Evolutionary conservation across 768 basidiomycete species (phyloP), one percentile per base, ranked within the genome.

Genomic region (Boletus eberwhitei): DNA sequence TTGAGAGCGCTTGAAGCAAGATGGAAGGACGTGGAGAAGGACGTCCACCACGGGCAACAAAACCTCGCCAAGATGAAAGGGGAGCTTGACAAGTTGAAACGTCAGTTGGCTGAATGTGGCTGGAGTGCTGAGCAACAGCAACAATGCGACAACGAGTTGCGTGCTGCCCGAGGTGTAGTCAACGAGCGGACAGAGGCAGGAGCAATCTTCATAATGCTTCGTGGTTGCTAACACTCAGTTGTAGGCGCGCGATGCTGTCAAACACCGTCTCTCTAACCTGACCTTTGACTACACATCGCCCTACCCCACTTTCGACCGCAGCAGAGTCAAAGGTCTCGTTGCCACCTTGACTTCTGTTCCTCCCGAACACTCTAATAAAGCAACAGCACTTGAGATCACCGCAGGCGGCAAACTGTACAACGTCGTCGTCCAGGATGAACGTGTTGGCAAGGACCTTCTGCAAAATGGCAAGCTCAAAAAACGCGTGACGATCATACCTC

Each of bases 341-440:
- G 96, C 90, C 0, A 84, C 84, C n/a, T 78, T 98, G n/a, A 84
- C 98, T 61, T 77, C 82, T 0, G 80, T 99, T 1, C 78, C 84
- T 35, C 73, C 79, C 16, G 75, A 80, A 40, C 83, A 96, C 68
- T 85, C 84, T 66, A 75, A 86, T 64, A 88, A 89, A 53, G 83
- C 93, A 2, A 93, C 91, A 0, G 97, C 97, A 3, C 79, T 98
- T 5, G 97, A 99, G 71, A 87, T 98, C 58, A 85, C 90, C 17
- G 95, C 94, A 0, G 94, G 94, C 0, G 86, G 83, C 1, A 89
- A 88, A 59, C 77, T 99, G 9, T 97, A 89, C 73, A 93, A 98
- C 59, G 92, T 98, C 36, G 89, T 98, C 26, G 90, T 98, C 8
- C 86, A 95, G 59, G 86, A 96, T 65, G 94, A 98, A 71, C 81